Base-by-base conservation (phyloP, 352 stramenopile species). In the Blastocystis sp. region DNA sequence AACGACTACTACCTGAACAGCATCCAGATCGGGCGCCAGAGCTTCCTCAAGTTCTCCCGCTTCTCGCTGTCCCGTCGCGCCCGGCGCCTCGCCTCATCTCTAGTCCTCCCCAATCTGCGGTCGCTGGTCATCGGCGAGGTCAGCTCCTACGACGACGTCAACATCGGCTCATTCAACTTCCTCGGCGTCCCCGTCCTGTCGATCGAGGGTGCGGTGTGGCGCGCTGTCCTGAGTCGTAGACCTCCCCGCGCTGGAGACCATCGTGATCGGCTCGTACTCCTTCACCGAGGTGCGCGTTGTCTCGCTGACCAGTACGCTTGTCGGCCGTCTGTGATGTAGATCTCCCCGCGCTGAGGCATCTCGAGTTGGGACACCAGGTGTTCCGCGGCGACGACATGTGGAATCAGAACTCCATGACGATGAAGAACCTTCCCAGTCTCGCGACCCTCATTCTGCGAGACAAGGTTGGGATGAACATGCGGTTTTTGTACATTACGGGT, bases 81-180 rank as follows among this genome's bases (percentile, higher is more conserved):
- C n/a, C 39, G 24, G 9, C 3, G 1, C 35, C 1, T 12, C 9
- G 26, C 0, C 24, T 74, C 63, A 74, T 24, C 9, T 16, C 19
- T 74, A 74, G 63, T 74, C 13, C 63, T 74, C 3, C 63, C 63
- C 29, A 74, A 74, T 41, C 63, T 74, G 26, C 19, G 19, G 63
- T 45, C 63, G 9, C 12, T 74, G 3, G 31, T 37, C 29, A 74
- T 74, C 35, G 63, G 63, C 31, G 35, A 74, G 63, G 31, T 31
- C 19, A 74, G 19, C 31, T n/a, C 31, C 29, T 50, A 37, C 16
- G 31, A 33, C 3, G 63, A 33, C 29, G 39, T 39, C 9, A 37
- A 74, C 3, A 1, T 50, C 35, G 63, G 63, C 0, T 74, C 63
- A 0, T 74, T 51, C 35, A 50, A 37, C 35, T 74, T 74, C 31